Evolutionary conservation across 2,329 filamentous ascomycete species (phyloP).

Genomic region (Cryphonectria nitschkei): DNA sequence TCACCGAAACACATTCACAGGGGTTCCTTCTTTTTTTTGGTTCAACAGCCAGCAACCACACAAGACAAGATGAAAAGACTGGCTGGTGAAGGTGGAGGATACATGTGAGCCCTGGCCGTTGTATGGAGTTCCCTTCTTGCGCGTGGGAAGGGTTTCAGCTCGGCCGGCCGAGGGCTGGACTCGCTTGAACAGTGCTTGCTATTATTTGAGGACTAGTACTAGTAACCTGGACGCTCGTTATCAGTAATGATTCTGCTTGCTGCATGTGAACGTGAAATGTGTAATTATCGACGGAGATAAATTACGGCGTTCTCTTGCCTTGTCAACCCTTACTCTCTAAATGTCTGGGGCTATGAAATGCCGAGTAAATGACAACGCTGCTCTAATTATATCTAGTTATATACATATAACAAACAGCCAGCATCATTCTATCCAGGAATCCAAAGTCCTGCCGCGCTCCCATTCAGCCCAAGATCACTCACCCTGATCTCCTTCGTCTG

Average conservation of each 20-base stretch:
- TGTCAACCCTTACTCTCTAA: neutral
- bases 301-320: too few species aligned
- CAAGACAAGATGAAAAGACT: neutral
- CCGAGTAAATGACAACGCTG: neutral
- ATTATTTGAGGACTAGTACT: neutral
- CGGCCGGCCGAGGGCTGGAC: neutral
- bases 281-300: neutral
- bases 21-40: neutral
- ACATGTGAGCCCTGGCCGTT: neutral
- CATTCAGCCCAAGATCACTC: constrained; percentile 30
- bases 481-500: constrained; percentile 28
- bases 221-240: neutral
- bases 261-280: neutral
- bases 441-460: constrained; percentile 30
- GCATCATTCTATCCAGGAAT: constrained; percentile 2
- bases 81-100: neutral
- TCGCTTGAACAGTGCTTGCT: neutral
- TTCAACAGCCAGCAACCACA: neutral
- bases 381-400: too few species aligned
- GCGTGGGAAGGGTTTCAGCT: neutral
- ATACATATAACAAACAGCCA: neutral
- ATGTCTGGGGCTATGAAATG: neutral
- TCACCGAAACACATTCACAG: neutral
- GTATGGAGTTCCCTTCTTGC: constrained; percentile 3
- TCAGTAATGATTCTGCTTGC: neutral